Evolutionary conservation across 345 rosid species (phyloP).

Genomic region (Zanthoxylum bungeanum): DNA sequence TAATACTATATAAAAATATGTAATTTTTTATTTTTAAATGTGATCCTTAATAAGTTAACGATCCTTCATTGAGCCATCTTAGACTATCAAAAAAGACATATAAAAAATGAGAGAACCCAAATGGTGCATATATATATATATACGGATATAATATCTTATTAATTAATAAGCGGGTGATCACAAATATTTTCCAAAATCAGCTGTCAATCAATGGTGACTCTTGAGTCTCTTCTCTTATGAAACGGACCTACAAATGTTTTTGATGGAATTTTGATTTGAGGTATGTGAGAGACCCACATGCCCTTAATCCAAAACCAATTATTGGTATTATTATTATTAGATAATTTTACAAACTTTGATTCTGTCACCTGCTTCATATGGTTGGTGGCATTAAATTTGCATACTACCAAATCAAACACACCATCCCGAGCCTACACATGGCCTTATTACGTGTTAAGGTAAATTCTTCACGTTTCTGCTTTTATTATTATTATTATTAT

Average conservation of each 20-base stretch:
- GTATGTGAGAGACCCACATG: conserved; percentile 18
- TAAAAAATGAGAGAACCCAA: too few species aligned
- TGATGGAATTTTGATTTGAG: conserved; percentile 6
- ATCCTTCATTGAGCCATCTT: too few species aligned
- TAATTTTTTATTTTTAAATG: too few species aligned
- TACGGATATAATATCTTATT: neutral
- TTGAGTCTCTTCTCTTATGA: neutral
- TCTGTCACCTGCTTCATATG: conserved; percentile 3
- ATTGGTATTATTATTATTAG: neutral
- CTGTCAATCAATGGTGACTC: conserved; percentile 8
- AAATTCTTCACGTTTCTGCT: neutral
- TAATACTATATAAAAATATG: too few species aligned
- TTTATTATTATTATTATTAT: too few species aligned
- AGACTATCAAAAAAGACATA: too few species aligned
- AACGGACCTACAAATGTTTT: conserved; percentile 22
- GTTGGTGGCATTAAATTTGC: neutral
- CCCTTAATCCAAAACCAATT: neutral
- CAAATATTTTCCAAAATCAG: too few species aligned
- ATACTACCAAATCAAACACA: neutral
- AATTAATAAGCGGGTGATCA: too few species aligned
- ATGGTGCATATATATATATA: neutral
- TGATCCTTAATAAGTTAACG: too few species aligned
- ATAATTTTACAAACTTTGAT: neutral
- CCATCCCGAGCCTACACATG: neutral
- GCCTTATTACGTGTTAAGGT: neutral